Base-by-base conservation (phyloP, 2,329 filamentous ascomycete genomes). In the Talaromyces marneffei region DNA sequence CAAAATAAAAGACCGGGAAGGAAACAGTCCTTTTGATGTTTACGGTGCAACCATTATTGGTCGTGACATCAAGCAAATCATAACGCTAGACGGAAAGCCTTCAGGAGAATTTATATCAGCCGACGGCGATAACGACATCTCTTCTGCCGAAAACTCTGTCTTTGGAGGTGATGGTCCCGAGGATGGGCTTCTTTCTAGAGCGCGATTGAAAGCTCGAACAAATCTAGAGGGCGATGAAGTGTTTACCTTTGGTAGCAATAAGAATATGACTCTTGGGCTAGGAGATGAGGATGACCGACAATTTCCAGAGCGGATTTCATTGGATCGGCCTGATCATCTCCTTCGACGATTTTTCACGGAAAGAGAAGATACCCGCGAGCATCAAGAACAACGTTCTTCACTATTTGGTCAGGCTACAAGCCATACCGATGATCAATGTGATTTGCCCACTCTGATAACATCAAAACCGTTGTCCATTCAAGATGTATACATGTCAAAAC, bases 241-340 rank as follows among this genome's bases (percentile, higher is more conserved):
- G 0, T 97, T 91, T 69, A 88, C 91, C 0, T 97, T 97, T 75
- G 94, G 94, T 55, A 97, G 92, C 75, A 99, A 97, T 76, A 95
- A 94, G 71, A 99, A 99, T 67, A 77, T 96, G 9, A 94, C 90
- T 0, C 83, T 99, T 23, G 94, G 94, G 1, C 88, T 97, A 63
- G 92, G 92, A n/a, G 92, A 99, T 71, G 89, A 95, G 69, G 92
- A 97, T 72, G 93, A 99, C 71, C 87, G 94, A 2, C 92, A 97
- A 65, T 96, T 89, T 69, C 94, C 94, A 0, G 94, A 97, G 72
- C 88, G 91, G 9, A 86, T 97, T 10, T 79, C 82, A 33, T 75
- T 97, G 35, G 84, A 86, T 60, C 86, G 93, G 16, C 91, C 94
- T 0, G 87, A 90, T 25, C 86, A 91, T 70, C 80, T 97, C 1